Evolutionary conservation across 208 protist species (phyloP), one percentile per base, ranked within the genome.

Genomic region (Crithidia sp.): DNA sequence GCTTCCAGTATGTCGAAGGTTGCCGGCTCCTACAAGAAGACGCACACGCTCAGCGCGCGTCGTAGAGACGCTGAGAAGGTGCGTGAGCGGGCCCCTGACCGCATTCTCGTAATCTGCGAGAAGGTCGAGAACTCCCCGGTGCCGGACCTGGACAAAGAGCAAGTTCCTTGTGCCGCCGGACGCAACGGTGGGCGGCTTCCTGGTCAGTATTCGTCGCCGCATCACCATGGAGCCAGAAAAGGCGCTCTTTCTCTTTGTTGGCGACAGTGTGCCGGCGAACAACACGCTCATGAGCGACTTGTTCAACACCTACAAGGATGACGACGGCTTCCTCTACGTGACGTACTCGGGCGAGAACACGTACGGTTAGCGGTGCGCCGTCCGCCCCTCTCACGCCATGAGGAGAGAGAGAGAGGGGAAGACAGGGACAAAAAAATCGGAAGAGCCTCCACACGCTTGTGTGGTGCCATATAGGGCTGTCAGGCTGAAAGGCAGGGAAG

Each of bases 201-300:
- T 98, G 10, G 93, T 97, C 71, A 93, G 97, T 56, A 94, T 99
- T 57, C 87, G 96, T 36, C 97, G 98, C 72, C 86, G 96, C 43
- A 97, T 99, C 65, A 96, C 92, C 49, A 71, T 98, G 50, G 76
- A 88, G 19, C 77, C 95, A 13, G 94, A 98, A 52, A 96, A 97
- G 74, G 93, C 93, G 5, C 95, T 99, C 52, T 98, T 98, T 79
- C 82, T 98, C 49, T 98, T 98, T 71, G 88, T 98, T 13, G 93
- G 93, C 43, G 96, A 97, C 69, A 88, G 80, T 5, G 76, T 99
- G 9, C 95, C 95, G 10, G 82, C 95, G 0, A 96, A 86, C 60
- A 90, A 75, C 72, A 74, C 78, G 10, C 63, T 86, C n/a, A 85
- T 89, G 81, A 73, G 67, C 39, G 81, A 89, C 70, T 54, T 89